Base-by-base conservation (phyloP, 2,329 filamentous ascomycete genomes). In the Pseudopyrenochaeta lycopersici region DNA sequence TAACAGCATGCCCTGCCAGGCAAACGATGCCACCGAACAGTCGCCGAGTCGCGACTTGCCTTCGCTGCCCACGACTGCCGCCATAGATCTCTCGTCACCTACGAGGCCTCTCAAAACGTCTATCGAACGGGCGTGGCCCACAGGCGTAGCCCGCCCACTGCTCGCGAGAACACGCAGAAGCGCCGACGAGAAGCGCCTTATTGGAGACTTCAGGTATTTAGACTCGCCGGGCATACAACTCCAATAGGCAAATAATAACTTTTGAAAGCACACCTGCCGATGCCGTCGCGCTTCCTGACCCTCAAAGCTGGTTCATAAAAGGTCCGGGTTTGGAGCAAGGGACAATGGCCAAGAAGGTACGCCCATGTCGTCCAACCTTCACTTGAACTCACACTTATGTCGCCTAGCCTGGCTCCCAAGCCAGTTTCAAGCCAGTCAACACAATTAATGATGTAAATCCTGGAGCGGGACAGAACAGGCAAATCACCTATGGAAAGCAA, bases 1-100 rank as follows among this genome's bases (percentile, higher is more conserved):
- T 67, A 57, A 68, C 54, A 14, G 45, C 49, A 63, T 64, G 62
- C 40, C 43, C 38, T 21, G 27, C n/a, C 55, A 71, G 67, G 38
- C 56, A 49, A 58, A 62, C 57, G 43, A 71, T 66, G 65, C 54
- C 42, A 36, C 41, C 21, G 30, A 39, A 35, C 35, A 31, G 30
- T 46, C 52, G 23, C 42, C 40, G 17, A 45, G 29, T 39, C 40
- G 36, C 39, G 46, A 40, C 36, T 39, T 55, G 30, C 52, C 54
- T 46, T 39, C 54, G 33, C 15, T 38, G 30, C 49, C 41, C 7
- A 33, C 45, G 23, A 15, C 32, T 17, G 20, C 32, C 7, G 17
- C 49, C 17, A 54, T 57, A 51, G 58, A 62, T 29, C 51, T 62
- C 17, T 55, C 55, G 31, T 62, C 60, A 9, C 56, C 58, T 7